Base-by-base conservation (phyloP, 2,329 filamentous ascomycete genomes). In the Chrysoporthe puriensis region DNA sequence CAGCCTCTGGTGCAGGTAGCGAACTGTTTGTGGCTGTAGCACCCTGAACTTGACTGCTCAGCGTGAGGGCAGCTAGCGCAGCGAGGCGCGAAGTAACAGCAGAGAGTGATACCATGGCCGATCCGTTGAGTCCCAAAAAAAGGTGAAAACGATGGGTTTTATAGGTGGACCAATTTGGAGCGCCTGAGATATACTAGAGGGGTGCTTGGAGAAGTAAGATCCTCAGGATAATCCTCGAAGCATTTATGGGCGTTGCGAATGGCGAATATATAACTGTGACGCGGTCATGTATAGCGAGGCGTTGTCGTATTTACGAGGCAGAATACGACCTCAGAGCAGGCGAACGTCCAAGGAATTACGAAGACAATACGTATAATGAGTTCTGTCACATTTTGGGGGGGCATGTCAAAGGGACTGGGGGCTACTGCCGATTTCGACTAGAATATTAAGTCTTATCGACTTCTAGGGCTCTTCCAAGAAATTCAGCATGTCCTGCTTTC, bases 51-150 rank as follows among this genome's bases (percentile, higher is more conserved):
- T 8, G 42, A 9, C 46, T 0, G 42, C 58, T 61, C 58, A 61
- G 21, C n/a, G 42, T 61, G 58, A 44, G 18, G 42, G 58, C 58
- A 61, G 58, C 58, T 42, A 61, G 42, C 21, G 52, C 32, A 16
- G 52, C 52, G 14, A 57, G n/a, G 5, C 52, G n/a, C 6, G 21
- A 57, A n/a, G 21, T 26, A 4, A 9, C 58, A n/a, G 13, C 40
- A 46, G 43, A 44, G 40, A 61, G 46, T 18, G 7, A 21, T 13
- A 46, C 58, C 58, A 61, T 61, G 58, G 46, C 26, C 13, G 21
- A 52, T 26, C 8, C 26, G 26, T 26, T 26, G 16, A 18, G 48
- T 4, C 9, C 21, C 48, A 11, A 26, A 26, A 9, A 3, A 13
- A n/a, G 26, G n/a, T 26, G 21, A 52, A 52, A 13, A 5, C 9